These are phyloP conservation scores for Babesia gibsoni DNA, from an alignment of 169 alveolate genomes.

Conservation along the genomic window DNA sequence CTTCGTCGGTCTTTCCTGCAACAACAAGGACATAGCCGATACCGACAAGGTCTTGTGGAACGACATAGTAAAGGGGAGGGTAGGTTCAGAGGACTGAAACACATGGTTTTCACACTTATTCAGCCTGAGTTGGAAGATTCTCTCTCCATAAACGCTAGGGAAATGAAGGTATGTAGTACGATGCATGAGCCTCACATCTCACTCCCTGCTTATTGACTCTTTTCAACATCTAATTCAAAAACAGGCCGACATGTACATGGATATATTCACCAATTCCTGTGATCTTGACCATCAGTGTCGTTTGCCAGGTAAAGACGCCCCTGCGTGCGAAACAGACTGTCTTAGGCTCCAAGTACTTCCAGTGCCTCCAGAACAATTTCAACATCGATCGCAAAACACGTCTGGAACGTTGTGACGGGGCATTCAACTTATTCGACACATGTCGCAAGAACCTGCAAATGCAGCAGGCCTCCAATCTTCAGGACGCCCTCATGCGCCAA, in stretches of 20 bases:
- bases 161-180: slow-evolving; percentile 70
- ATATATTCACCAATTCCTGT: slow-evolving; percentile 74
- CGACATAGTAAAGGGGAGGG: slow-evolving; percentile 74
- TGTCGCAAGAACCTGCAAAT: slow-evolving; percentile 68
- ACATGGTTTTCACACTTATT: neutral
- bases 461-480: slow-evolving; percentile 63
- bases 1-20: slow-evolving; percentile 69
- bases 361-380: slow-evolving; percentile 71
- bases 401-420: slow-evolving; percentile 50
- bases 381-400: slow-evolving; percentile 41
- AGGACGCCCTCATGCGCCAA: slow-evolving; percentile 67
- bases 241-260: slow-evolving; percentile 75
- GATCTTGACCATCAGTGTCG: slow-evolving; percentile 79
- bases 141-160: slow-evolving; percentile 78
- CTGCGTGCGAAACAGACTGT: no score
- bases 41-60: slow-evolving; percentile 74
- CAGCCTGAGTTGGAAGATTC: slow-evolving; percentile 80
- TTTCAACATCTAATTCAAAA: neutral
- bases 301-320: slow-evolving; percentile 59
- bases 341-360: slow-evolving; percentile 70
- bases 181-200: neutral
- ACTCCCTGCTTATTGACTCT: neutral
- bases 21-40: slow-evolving; percentile 47
- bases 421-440: slow-evolving; percentile 60
- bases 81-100: neutral